Percentiles rank a stretch among this genome's conserved stretches.
These are phyloP conservation scores for Boletus speciosus DNA, from an alignment of 768 basidiomycete species.

Conservation along the genomic window DNA sequence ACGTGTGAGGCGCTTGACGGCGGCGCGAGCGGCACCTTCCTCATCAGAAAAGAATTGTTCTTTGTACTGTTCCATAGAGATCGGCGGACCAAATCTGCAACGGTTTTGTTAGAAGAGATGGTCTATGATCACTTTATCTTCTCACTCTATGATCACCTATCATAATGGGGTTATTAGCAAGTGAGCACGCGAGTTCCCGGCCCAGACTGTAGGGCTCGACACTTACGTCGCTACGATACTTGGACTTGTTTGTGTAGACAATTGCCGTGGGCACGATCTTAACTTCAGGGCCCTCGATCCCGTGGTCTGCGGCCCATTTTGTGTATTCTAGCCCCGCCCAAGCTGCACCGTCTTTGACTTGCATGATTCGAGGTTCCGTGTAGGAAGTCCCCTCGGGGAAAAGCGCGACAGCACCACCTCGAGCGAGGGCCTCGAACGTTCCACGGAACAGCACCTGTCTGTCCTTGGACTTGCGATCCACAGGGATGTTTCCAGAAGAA, in stretches of 20 bases:
- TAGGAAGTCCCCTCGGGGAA: constrained; percentile 95
- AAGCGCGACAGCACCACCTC: constrained; percentile 82
- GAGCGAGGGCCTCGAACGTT: constrained; percentile 80
- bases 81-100: constrained; percentile 77
- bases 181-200: neutral
- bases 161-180: constrained; percentile 16
- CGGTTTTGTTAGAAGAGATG: constrained; percentile 9
- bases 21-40: constrained; percentile 68
- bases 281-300: constrained; percentile 43
- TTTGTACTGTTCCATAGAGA: constrained; percentile 68
- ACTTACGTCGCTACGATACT: constrained; percentile 87
- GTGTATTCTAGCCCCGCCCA: constrained; percentile 95
- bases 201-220: constrained; percentile 20
- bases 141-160: constrained; percentile 74
- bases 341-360: constrained; percentile 89
- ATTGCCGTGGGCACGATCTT: constrained; percentile 81
- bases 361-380: constrained; percentile 90
- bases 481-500: constrained; percentile 95
- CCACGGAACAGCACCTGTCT: constrained; percentile 83
- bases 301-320: constrained; percentile 66
- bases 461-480: constrained; percentile 93
- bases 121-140: constrained; percentile 8
- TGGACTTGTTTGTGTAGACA: constrained; percentile 93
- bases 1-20: constrained; percentile 84
- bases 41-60: constrained; percentile 70